Conservation (phyloP, 257 asterid genomes). For the Solanum microdontum region DNA sequence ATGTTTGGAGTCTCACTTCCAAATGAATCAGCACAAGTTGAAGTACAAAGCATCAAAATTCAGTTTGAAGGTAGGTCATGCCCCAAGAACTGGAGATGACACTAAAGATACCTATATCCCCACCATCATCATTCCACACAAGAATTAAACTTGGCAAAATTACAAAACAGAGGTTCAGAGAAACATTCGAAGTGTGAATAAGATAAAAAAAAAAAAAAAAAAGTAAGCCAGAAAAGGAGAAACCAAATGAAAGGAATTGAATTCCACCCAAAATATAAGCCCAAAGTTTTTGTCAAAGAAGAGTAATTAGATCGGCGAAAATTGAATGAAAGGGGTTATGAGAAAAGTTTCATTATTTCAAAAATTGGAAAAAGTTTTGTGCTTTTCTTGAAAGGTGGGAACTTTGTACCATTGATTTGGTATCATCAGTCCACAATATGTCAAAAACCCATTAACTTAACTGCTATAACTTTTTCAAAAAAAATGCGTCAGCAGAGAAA, state of each 20-base stretch:
- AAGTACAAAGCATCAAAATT: conserved; percentile 41
- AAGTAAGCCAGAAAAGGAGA: background rate
- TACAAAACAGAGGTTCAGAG: conserved; percentile 10
- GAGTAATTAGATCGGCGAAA: background rate
- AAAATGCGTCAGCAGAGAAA: conserved; percentile 15
- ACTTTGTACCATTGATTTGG: conserved; percentile 17
- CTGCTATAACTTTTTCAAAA: conserved; percentile 25
- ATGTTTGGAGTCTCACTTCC: conserved; percentile 27
- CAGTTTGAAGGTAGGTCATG: conserved; percentile 41
- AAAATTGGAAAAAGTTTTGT: conserved; percentile 19
- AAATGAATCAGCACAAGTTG: conserved; percentile 44
- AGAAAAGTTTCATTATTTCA: background rate
- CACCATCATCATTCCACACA: conserved; percentile 23
- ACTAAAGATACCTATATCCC: conserved; percentile 13
- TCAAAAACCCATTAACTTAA: conserved; percentile 25
- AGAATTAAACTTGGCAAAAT: background rate
- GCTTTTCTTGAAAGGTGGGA: conserved; percentile 35
- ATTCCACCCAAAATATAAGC: conserved; percentile 39
- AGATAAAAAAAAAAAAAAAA: background rate
- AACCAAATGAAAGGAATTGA: conserved; percentile 21
- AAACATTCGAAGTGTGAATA: conserved; percentile 26
- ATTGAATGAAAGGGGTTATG: background rate
- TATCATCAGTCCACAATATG: conserved; percentile 30
- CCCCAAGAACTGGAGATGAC: conserved; percentile 26
- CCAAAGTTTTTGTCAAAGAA: background rate